Conservation (phyloP, 192 early-diverging fungal genomes). For the Diversispora eburnea region DNA sequence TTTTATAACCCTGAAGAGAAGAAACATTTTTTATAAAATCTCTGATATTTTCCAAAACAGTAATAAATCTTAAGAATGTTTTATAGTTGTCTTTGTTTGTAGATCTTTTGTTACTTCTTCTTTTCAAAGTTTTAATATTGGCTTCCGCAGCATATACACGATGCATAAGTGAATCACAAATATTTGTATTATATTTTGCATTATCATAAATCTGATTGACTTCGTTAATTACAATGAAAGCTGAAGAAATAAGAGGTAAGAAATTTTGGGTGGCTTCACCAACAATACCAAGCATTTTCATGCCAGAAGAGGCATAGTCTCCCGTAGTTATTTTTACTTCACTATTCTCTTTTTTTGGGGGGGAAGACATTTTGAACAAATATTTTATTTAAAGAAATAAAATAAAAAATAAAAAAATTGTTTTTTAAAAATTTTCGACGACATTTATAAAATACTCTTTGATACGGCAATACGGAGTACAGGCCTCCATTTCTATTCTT, state of each 20-base stretch:
- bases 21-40: slow-evolving; percentile 12
- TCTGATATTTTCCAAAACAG: slow-evolving; percentile 3
- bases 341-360: too few species aligned
- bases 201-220: slow-evolving; percentile 5
- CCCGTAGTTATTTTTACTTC: too few species aligned
- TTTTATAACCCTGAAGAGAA: slow-evolving; percentile 2
- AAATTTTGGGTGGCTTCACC: slow-evolving; percentile 10
- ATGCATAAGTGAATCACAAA: neutral
- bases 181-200: slow-evolving; percentile 26
- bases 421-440: too few species aligned
- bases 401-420: too few species aligned
- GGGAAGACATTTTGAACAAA: too few species aligned
- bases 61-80: neutral
- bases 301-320: too few species aligned
- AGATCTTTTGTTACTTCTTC: neutral
- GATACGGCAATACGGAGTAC: too few species aligned
- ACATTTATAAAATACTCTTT: too few species aligned
- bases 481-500: too few species aligned
- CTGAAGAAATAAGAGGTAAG: neutral
- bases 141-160: slow-evolving; percentile 8
- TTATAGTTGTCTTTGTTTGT: neutral
- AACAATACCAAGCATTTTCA: too few species aligned
- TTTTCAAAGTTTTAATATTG: neutral
- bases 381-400: too few species aligned
- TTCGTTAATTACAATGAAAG: neutral